Evolutionary conservation across 306 rosid species (phyloP), one percentile per base, ranked within the genome.

Genomic region (Gynostemma pentaphyllum): DNA sequence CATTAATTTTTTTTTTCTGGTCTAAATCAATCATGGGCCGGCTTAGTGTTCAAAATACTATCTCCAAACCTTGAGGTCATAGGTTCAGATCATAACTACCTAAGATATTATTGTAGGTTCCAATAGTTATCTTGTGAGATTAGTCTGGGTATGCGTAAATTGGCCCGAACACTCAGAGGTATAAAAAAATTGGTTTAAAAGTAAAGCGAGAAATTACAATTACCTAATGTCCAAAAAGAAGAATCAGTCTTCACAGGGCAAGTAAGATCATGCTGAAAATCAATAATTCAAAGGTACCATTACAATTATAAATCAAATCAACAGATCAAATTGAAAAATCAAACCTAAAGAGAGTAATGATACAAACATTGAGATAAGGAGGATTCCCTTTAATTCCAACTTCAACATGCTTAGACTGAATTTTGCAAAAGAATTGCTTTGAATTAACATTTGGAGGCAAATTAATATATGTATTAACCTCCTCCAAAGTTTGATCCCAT

Each of bases 401-500:
- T 70, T 92, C 95, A 49, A 92, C 67, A 39, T 88, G 96, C 66
- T 84, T 92, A 10, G 96, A 81, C 85, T 88, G 94, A 84, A 92
- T 75, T 64, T 84, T 88, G 76, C 96, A 86, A 62, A 80, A 86
- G 68, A 88, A 92, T 79, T 82, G 96, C 74, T 92, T 92, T 15
- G 90, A 64, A 68, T 62, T 78, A 66, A 92, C 83, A 49, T 88
- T 73, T 3, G 87, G 88, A 52, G 96, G 99, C n/a, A 88, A 76
- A 51, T 40, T 84, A 15, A 92, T 84, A 76, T 92, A 92, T 4
- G 88, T 78, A 63, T 88, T 86, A 52, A 92, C 95, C 74, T 92
- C 99, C 5, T 92, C 99, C 10, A 92, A 81, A 47, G 95, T 92
- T 76, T 92, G 99, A 77, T 92, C 99, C 99, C 99, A 92, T 72